A percentile compares a stretch with the other conserved stretches of the same genome.
Evolutionary conservation across 2,329 filamentous ascomycete species (phyloP).

Genomic region (Cordyceps sp.): DNA sequence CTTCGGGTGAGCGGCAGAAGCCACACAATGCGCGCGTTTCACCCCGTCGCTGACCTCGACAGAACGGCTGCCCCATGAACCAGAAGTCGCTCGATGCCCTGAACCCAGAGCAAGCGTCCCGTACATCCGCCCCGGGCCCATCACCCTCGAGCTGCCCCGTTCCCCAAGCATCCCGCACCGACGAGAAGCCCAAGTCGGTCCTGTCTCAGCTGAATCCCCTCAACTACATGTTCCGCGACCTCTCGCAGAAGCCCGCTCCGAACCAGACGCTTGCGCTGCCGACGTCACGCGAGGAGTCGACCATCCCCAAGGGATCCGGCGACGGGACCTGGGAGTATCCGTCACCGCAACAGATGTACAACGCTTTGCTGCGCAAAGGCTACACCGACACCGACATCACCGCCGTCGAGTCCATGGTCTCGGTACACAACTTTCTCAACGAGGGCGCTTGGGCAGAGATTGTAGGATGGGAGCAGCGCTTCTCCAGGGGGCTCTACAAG

Average conservation of each 20-base stretch:
- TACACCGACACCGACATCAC: slow-evolving; percentile 89
- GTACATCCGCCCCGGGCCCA: slow-evolving; percentile 6
- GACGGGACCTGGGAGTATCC: slow-evolving; percentile 91
- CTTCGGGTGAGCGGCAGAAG: no score
- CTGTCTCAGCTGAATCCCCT: slow-evolving; percentile 48
- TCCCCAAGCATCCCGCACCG: slow-evolving; percentile 18
- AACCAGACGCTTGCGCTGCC: slow-evolving; percentile 61
- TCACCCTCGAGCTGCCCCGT: slow-evolving; percentile 27
- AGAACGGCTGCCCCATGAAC: slow-evolving; percentile 43
- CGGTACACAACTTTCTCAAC: slow-evolving; percentile 95
- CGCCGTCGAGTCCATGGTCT: slow-evolving; percentile 91
- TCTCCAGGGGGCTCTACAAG: slow-evolving; percentile 52
- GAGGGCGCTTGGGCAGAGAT: slow-evolving; percentile 97
- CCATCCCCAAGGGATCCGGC: slow-evolving; percentile 74
- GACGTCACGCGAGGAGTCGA: slow-evolving; percentile 66
- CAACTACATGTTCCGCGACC: slow-evolving; percentile 87
- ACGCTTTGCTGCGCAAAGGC: slow-evolving; percentile 88
- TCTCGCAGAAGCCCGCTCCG: slow-evolving; percentile 64
- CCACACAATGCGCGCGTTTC: no score
- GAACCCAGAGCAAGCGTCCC: slow-evolving; percentile 13
- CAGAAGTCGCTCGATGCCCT: slow-evolving; percentile 33
- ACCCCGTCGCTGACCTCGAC: slow-evolving; percentile 6
- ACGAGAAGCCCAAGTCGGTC: slow-evolving; percentile 24
- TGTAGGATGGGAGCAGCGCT: slow-evolving; percentile 80
- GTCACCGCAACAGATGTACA: slow-evolving; percentile 98